Evolutionary conservation across 805 yeast genomes (phyloP).

Genomic region (Candida pseudoglaebosa): DNA sequence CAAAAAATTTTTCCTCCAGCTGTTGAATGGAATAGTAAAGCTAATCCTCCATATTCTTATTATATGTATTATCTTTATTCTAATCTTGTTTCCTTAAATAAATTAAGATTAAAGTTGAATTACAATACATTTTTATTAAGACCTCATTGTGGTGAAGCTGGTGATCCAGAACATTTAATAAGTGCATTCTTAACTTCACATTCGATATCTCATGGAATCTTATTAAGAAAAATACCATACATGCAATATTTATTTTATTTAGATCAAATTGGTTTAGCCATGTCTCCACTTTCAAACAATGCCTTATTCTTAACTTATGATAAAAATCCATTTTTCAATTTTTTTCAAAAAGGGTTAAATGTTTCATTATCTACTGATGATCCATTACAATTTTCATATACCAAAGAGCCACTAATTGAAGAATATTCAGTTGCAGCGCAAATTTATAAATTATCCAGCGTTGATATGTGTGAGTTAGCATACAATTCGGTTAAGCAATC

Average conservation of each 20-base stretch:
- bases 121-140: slow-evolving; percentile 89
- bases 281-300: slow-evolving; percentile 97
- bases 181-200: slow-evolving; percentile 86
- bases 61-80: slow-evolving; percentile 86
- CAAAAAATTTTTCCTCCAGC: slow-evolving; percentile 80
- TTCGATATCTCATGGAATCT: slow-evolving; percentile 92
- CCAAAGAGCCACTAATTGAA: slow-evolving; percentile 95
- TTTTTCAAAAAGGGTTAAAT: slow-evolving; percentile 89
- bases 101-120: slow-evolving; percentile 70
- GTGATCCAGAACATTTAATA: slow-evolving; percentile 95
- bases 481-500: slow-evolving; percentile 87
- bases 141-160: slow-evolving; percentile 99
- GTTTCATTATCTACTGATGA: slow-evolving; percentile 96
- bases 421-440: slow-evolving; percentile 98
- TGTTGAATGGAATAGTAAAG: slow-evolving; percentile 66
- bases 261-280: slow-evolving; percentile 95
- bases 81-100: slow-evolving; percentile 80
- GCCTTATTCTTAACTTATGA: slow-evolving; percentile 95
- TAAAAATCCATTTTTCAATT: slow-evolving; percentile 90
- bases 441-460: slow-evolving; percentile 88
- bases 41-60: slow-evolving; percentile 97
- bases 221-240: slow-evolving; percentile 89
- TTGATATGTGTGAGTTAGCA: slow-evolving; percentile 97
- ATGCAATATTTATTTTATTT: slow-evolving; percentile 89
- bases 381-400: slow-evolving; percentile 94